phyloP scores from a whole-genome alignment of 2,329 filamentous ascomycete genomes.

The Penicillium aurantiogriseum region DNA sequence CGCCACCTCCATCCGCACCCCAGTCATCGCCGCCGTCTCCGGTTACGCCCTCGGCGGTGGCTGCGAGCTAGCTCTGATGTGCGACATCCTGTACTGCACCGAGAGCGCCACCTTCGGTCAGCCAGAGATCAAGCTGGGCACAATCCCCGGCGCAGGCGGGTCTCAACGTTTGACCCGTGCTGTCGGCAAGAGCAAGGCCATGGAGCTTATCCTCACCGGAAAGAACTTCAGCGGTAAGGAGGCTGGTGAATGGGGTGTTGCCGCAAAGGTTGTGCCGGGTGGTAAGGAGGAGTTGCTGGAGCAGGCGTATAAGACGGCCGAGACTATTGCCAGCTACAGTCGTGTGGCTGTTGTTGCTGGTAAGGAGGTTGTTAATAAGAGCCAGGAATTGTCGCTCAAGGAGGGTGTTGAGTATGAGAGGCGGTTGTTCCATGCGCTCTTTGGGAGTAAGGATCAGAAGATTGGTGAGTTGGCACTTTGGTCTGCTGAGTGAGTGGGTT shows the following conservation, averaged over 20 bases:
- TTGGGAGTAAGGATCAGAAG: conserved; percentile 96
- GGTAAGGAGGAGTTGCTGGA: conserved; percentile 79
- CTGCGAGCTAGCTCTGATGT: conserved; percentile 97
- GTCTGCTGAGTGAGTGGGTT: not conserved
- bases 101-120: conserved; percentile 87
- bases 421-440: conserved; percentile 86
- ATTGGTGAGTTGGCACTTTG: conserved; percentile 59
- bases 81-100: conserved; percentile 90
- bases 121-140: conserved; percentile 93
- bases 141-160: conserved; percentile 87
- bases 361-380: conserved; percentile 99
- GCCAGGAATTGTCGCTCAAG: conserved; percentile 80
- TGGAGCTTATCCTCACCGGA: conserved; percentile 88
- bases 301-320: conserved; percentile 76
- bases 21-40: conserved; percentile 89
- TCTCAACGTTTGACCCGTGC: conserved; percentile 83
- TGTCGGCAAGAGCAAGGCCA: conserved; percentile 79
- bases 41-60: conserved; percentile 93
- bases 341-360: conserved; percentile 82
- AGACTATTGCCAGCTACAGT: conserved; percentile 83
- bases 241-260: conserved; percentile 87
- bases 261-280: conserved; percentile 71
- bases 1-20: conserved; percentile 82
- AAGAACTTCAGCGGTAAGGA: conserved; percentile 79
- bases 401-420: conserved; percentile 96